Evolutionary conservation across 176 grass and related monocot genomes (phyloP), one percentile per base, ranked within the genome.

Genomic region (Musa acuminata): DNA sequence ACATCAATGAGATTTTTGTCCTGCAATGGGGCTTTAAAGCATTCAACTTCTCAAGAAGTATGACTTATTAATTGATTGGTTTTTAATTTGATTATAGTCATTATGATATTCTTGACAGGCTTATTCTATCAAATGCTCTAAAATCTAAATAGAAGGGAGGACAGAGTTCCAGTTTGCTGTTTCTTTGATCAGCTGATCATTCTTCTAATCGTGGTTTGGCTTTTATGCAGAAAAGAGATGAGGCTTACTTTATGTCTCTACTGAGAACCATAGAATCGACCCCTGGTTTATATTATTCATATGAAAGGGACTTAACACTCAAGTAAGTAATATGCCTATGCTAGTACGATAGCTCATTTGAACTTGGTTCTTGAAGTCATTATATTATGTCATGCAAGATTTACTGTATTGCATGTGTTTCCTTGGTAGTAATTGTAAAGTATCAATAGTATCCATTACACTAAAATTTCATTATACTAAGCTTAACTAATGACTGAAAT

Each of bases 41-140:
- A 91, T 77, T 93, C 87, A 89, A 98, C 95, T 81, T 57, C 86
- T 55, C 90, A 98, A 76, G 90, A 98, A 83, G 95, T 98, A 93
- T 63, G 84, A 4, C 63, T 77, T 71, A 25, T 77, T 71, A 25
- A 43, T 73, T 14, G 25, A 43, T 43, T 29, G 22, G 2, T 24
- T 82, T 76, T 81, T 8, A 78, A 14, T 19, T 43, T 75, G 4
- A 82, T 80, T 80, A 24, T 81, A 70, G 17, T 7, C 67, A 70
- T 51, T 70, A 16, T 70, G 14, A 51, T 69, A 69, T 49, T 13
- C 25, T 1, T 21, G 17, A 20, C 2, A 21, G 8, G 17, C 67
- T 70, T 70, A 49, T 51, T 70, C 27, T 67, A 67, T 67, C 12
- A 17, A 43, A 67, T 48, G 19, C 77, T 76, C 22, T 14, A 57